phyloP scores from a whole-genome alignment of 805 yeast species.

The Kodamaea neixiangensis region DNA sequence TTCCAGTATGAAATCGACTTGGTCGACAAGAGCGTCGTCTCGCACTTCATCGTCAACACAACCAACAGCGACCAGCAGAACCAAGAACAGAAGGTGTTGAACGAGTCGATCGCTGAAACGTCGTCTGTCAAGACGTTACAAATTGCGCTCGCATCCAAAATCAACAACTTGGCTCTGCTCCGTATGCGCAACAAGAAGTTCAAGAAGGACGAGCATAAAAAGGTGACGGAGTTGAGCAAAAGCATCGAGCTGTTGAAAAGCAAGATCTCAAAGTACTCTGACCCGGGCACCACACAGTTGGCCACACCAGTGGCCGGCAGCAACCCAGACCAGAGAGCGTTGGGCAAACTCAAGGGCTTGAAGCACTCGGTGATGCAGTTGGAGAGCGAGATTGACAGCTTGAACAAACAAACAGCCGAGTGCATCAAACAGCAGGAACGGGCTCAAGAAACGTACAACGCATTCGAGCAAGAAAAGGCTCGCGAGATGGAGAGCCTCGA shows the following conservation, averaged over 20 bases:
- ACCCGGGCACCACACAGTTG: slow-evolving; percentile 3
- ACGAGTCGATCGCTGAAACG: slow-evolving; percentile 27
- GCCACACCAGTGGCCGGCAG: background rate
- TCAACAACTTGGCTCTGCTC: slow-evolving; percentile 25
- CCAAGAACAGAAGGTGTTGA: slow-evolving; percentile 21
- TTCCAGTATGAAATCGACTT: slow-evolving; percentile 40
- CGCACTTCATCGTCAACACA: slow-evolving; percentile 34
- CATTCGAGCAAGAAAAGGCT: slow-evolving; percentile 20
- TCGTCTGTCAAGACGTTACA: slow-evolving; percentile 34
- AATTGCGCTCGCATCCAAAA: slow-evolving; percentile 33
- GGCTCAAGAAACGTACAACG: slow-evolving; percentile 16
- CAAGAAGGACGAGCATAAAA: slow-evolving; percentile 41
- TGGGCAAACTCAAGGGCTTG: slow-evolving; percentile 42
- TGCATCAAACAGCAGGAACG: slow-evolving; percentile 15
- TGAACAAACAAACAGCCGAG: slow-evolving; percentile 20
- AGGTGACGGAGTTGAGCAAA: slow-evolving; percentile 31
- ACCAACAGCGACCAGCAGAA: slow-evolving; percentile 16
- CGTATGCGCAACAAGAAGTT: slow-evolving; percentile 30
- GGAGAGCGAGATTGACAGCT: slow-evolving; percentile 34
- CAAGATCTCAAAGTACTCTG: slow-evolving; percentile 31
- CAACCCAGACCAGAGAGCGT: slow-evolving; percentile 27
- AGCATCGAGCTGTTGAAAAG: slow-evolving; percentile 33
- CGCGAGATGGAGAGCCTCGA: slow-evolving; percentile 26
- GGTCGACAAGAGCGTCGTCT: slow-evolving; percentile 17
- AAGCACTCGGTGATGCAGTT: slow-evolving; percentile 41